phyloP scores from a whole-genome alignment of 1,139 yeast genomes.

The Barnettozyma hawaiiensis region DNA sequence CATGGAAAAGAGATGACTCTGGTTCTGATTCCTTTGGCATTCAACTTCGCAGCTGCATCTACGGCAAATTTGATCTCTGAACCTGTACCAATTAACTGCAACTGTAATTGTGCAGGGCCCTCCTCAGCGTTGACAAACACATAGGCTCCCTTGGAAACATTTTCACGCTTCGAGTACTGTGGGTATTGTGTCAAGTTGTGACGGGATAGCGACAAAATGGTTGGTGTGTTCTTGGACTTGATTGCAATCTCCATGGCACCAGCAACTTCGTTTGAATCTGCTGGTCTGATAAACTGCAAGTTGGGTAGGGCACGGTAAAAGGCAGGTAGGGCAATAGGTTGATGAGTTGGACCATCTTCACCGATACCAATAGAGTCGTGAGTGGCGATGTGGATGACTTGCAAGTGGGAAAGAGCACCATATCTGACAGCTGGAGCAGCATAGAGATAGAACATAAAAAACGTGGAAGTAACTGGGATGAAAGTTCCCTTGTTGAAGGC shows the following conservation, averaged over 20 bases:
- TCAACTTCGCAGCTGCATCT: conserved; percentile 29
- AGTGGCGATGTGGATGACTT: conserved; percentile 35
- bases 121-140: conserved; percentile 22
- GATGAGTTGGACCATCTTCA: conserved; percentile 39
- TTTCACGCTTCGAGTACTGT: conserved; percentile 23
- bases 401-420: conserved; percentile 31
- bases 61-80: conserved; percentile 31
- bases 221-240: not conserved
- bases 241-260: not conserved
- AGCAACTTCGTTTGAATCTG: not conserved
- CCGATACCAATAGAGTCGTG: conserved; percentile 38
- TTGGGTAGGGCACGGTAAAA: conserved; percentile 35
- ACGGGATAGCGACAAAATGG: conserved; percentile 14
- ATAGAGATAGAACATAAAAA: conserved; percentile 35
- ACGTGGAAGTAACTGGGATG: conserved; percentile 34
- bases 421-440: conserved; percentile 36
- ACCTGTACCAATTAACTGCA: conserved; percentile 31
- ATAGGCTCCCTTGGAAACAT: conserved; percentile 30
- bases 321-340: conserved; percentile 32
- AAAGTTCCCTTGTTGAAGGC: conserved; percentile 33
- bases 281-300: conserved; percentile 9
- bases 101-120: conserved; percentile 20
- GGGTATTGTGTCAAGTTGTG: conserved; percentile 28
- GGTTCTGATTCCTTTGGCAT: conserved; percentile 24
- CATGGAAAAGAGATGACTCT: conserved; percentile 33